A percentile compares a stretch with the other conserved stretches of the same genome.
Conservation (phyloP, 495 filamentous ascomycete species). For the Talaromyces liani region DNA sequence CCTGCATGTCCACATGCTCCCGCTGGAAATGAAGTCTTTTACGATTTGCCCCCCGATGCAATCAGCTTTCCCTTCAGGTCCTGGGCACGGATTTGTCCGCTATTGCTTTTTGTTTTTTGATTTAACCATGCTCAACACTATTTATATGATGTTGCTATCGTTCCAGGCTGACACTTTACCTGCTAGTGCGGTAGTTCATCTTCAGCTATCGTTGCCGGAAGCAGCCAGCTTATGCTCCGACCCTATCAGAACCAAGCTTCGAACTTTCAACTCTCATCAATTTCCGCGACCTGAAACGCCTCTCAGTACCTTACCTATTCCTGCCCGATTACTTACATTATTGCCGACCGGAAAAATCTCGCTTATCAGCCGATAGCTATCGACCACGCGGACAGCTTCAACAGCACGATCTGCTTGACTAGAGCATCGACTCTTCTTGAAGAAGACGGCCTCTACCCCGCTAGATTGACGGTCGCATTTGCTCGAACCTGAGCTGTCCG, state of each 20-base stretch:
- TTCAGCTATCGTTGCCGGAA: conserved; percentile 1
- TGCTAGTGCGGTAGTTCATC: not conserved
- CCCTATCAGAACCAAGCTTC: not conserved
- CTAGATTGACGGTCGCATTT: not conserved
- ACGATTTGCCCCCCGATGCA: not conserved
- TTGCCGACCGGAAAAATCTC: not conserved
- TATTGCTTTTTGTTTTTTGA: not conserved
- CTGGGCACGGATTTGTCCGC: not conserved
- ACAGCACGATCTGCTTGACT: not conserved
- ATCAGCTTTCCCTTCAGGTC: not conserved
- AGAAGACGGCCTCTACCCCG: not conserved
- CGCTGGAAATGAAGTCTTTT: not conserved
- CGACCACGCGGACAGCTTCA: not conserved
- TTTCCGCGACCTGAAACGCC: not conserved
- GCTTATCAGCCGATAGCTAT: not conserved
- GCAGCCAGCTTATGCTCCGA: conserved; percentile 1
- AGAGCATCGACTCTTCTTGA: not conserved
- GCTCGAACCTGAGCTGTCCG: conserved; percentile 13
- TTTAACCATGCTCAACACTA: not conserved
- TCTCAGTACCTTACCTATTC: not conserved
- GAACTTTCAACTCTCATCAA: not conserved
- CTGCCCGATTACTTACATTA: not conserved
- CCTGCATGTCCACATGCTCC: not conserved
- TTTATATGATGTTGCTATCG: not conserved
- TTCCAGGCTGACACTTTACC: not conserved